Evolutionary conservation across 2,329 filamentous ascomycete genomes (phyloP).

Genomic region (Cordyceps militaris): DNA sequence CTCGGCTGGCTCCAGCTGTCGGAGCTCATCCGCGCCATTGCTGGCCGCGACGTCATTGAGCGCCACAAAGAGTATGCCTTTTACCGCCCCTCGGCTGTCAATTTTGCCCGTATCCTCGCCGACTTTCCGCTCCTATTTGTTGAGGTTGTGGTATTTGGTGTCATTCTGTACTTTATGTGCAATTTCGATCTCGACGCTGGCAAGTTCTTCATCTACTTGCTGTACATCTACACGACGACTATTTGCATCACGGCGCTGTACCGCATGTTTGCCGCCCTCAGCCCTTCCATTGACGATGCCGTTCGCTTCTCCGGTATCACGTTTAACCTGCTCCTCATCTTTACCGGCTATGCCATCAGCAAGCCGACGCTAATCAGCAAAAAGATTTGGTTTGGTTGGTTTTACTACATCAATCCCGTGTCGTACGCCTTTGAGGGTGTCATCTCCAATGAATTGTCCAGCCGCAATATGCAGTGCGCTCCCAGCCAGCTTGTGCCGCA

Average conservation of each 20-base stretch:
- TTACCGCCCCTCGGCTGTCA: slow-evolving; percentile 47
- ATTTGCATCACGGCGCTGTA: slow-evolving; percentile 51
- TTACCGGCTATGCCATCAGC: slow-evolving; percentile 56
- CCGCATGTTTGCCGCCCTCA: slow-evolving; percentile 50
- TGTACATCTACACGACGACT: slow-evolving; percentile 52
- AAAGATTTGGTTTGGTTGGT: slow-evolving; percentile 66
- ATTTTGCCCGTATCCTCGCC: slow-evolving; percentile 45
- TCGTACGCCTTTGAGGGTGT: slow-evolving; percentile 59
- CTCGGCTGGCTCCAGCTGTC: slow-evolving; percentile 62
- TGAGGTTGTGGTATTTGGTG: slow-evolving; percentile 60
- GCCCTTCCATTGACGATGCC: slow-evolving; percentile 55
- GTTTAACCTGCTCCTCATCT: slow-evolving; percentile 57
- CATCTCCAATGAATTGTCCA: slow-evolving; percentile 47
- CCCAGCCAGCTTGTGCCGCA: slow-evolving; percentile 39
- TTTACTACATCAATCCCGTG: slow-evolving; percentile 57
- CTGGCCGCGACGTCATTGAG: slow-evolving; percentile 54
- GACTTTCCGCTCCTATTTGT: slow-evolving; percentile 55
- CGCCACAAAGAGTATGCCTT: slow-evolving; percentile 43
- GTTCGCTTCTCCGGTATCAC: slow-evolving; percentile 49
- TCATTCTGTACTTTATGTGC: slow-evolving; percentile 70
- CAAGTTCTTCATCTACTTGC: slow-evolving; percentile 59
- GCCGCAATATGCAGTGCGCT: slow-evolving; percentile 42
- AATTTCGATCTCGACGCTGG: slow-evolving; percentile 57
- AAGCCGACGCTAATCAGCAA: slow-evolving; percentile 44
- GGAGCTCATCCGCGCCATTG: slow-evolving; percentile 71